Evolutionary conservation across 2,329 filamentous ascomycete species (phyloP).

Genomic region (Pseudovirgaria hyperparasitica): DNA sequence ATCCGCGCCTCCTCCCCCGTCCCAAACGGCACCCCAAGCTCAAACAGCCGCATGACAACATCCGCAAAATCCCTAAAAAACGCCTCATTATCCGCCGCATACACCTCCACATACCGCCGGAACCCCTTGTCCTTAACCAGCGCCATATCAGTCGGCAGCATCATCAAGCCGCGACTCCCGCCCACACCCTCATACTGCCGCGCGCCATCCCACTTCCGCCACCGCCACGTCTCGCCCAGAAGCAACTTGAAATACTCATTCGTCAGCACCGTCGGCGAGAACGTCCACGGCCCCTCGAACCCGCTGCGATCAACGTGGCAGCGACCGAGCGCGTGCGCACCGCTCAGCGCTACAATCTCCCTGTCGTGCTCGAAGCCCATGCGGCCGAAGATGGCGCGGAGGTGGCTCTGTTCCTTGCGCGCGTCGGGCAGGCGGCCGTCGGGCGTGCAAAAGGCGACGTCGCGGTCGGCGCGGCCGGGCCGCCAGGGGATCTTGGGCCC

Average conservation of each 20-base stretch:
- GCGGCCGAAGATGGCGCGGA: slow-evolving; percentile 84
- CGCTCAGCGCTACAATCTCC: slow-evolving; percentile 88
- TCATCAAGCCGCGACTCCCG: slow-evolving; percentile 87
- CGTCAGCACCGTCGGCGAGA: slow-evolving; percentile 65
- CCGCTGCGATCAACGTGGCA: slow-evolving; percentile 84
- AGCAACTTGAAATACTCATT: slow-evolving; percentile 92
- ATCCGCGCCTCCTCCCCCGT: slow-evolving; percentile 32
- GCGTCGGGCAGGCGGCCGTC: slow-evolving; percentile 85
- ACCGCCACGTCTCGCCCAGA: slow-evolving; percentile 83
- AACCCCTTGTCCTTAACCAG: slow-evolving; percentile 82
- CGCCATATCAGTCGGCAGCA: slow-evolving; percentile 87
- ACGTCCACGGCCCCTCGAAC: slow-evolving; percentile 76
- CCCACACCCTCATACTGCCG: slow-evolving; percentile 82
- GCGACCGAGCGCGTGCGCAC: slow-evolving; percentile 68
- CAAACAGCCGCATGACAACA: slow-evolving; percentile 71
- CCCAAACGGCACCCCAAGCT: slow-evolving; percentile 84
- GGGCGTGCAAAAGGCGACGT: slow-evolving; percentile 75
- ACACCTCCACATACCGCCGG: slow-evolving; percentile 66
- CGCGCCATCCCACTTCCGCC: slow-evolving; percentile 94
- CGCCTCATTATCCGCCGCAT: slow-evolving; percentile 76
- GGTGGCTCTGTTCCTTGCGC: slow-evolving; percentile 60
- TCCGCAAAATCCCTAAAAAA: slow-evolving; percentile 92
- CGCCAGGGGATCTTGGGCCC: slow-evolving; percentile 80
- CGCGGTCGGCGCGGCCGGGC: slow-evolving; percentile 70
- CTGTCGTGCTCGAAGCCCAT: slow-evolving; percentile 98